Percentiles rank a stretch among this genome's conserved stretches.
Conservation (phyloP, 257 asterid genomes). For the Solanum neorickii region DNA sequence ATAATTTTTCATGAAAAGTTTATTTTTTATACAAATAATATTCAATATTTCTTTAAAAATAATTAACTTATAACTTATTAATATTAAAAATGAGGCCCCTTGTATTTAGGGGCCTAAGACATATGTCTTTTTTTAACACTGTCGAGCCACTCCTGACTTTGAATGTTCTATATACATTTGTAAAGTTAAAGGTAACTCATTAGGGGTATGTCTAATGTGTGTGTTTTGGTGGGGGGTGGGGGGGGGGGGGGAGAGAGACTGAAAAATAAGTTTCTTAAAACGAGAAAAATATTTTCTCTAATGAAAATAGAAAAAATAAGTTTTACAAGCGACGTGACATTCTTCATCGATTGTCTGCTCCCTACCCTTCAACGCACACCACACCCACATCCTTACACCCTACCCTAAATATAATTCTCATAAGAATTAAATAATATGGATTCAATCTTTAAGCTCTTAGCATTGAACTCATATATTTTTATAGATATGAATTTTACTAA, state of each 20-base stretch:
- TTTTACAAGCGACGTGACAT: rapidly evolving
- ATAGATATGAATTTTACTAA: neutral
- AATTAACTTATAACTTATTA: no score
- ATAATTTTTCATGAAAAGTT: no score
- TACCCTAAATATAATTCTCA: neutral
- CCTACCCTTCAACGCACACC: neutral
- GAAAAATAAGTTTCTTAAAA: neutral
- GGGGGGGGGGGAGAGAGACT: no score
- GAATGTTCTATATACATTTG: neutral
- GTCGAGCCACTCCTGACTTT: neutral
- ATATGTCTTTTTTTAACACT: no score
- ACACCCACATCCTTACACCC: neutral
- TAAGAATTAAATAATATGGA: neutral
- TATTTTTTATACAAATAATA: no score
- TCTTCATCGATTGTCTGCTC: neutral
- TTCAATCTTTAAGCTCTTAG: neutral
- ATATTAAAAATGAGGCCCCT: no score
- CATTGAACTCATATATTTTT: neutral
- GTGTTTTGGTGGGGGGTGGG: no score
- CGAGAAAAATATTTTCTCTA: no score
- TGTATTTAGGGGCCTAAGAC: no score
- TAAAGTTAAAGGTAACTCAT: neutral
- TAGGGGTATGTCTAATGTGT: neutral
- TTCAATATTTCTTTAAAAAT: no score
- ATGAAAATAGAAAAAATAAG: neutral